These are phyloP conservation scores for Gastrolobium villosum DNA, from an alignment of 306 rosid species.

Conservation along the genomic window DNA sequence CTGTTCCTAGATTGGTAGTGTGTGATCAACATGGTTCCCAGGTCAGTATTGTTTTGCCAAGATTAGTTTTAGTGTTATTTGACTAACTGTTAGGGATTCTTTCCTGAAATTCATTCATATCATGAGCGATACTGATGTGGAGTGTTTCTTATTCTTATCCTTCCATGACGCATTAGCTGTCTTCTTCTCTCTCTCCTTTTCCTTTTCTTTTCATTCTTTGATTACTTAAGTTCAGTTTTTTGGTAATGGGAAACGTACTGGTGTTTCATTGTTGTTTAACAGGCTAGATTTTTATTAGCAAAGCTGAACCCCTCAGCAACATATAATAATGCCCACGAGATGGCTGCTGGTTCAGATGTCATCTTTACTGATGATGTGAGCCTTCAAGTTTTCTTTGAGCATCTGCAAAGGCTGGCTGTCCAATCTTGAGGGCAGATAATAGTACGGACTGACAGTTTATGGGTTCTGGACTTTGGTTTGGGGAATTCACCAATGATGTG, in stretches of 20 bases:
- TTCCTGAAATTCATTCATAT: slow-evolving; percentile 13
- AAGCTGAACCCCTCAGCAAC: slow-evolving; percentile 99
- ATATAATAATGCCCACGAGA: slow-evolving; percentile 85
- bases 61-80: slow-evolving; percentile 30
- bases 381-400: slow-evolving; percentile 98
- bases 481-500: slow-evolving; percentile 52
- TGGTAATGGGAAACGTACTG: neutral
- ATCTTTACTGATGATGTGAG: slow-evolving; percentile 97
- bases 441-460: slow-evolving; percentile 48
- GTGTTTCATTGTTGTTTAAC: slow-evolving; percentile 48
- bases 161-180: neutral
- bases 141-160: slow-evolving; percentile 16
- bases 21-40: slow-evolving; percentile 99
- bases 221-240: neutral
- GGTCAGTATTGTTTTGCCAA: slow-evolving; percentile 62
- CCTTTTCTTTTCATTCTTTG: neutral
- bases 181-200: neutral
- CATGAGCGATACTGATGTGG: slow-evolving; percentile 14
- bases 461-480: slow-evolving; percentile 64
- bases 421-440: slow-evolving; percentile 74
- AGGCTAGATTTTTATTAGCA: slow-evolving; percentile 96
- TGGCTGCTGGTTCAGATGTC: slow-evolving; percentile 92
- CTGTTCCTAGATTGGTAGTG: slow-evolving; percentile 95
- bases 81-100: neutral
- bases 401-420: slow-evolving; percentile 97